Evolutionary conservation across 768 basidiomycete genomes (phyloP), one percentile per base, ranked within the genome.

Genomic region (Rossbeevera mucosa): DNA sequence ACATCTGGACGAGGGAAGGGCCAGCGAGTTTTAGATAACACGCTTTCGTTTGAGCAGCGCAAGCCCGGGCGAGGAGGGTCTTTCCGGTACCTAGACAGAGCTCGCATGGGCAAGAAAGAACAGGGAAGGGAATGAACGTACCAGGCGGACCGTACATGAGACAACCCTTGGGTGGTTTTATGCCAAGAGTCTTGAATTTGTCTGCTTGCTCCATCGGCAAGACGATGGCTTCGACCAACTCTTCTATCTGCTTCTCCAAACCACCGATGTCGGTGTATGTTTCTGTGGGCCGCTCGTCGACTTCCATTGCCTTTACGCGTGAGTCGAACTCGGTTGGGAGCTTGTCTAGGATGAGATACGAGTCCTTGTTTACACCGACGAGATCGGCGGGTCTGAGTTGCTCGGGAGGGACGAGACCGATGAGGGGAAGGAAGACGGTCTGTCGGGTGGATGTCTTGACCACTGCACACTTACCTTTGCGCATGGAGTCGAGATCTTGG

Each of bases 131-230:
- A n/a, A 30, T 11, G 5, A 11, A 59, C 72, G 47, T 57, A 91
- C 94, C 94, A 61, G 96, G 96, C 54, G 96, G 94, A 7, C 96
- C 96, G 64, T 98, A 98, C 96, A 99, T 99, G 54, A 99, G 71
- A 63, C 90, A 94, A 28, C 96, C 96, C 72, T 99, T 99, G 7
- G 96, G 96, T 24, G 96, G 93, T 57, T 85, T 90, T 65, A 99
- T 98, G 29, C 96, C 96, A n/a, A 99, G 71, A 1, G 86, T 93
- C 76, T 98, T 97, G 79, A 99, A 99, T 69, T 92, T 94, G 50
- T 98, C 96, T 11, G 93, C 88, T 68, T 99, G 93, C 66, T 97
- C 90, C 94, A 99, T 99, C 0, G 96, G 96, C 57, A 96, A 71
- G 2, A 99, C 95, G 56, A 99, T 96, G 0, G 96, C 96, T 70